Evolutionary conservation across 345 rosid genomes (phyloP).

Genomic region (Eucalyptus viminalis): DNA sequence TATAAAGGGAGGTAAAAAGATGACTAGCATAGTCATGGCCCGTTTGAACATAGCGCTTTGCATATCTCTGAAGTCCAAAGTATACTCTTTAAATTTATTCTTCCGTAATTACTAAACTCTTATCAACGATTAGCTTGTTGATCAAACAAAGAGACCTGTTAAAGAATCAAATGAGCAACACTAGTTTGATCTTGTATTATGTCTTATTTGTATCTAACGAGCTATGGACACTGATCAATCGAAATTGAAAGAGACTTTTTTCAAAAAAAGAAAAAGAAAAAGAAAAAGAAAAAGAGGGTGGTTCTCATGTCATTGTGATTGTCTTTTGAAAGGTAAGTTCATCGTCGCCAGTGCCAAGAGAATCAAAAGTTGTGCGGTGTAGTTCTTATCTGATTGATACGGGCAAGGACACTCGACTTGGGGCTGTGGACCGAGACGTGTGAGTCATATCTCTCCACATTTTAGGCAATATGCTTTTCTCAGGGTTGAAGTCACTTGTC

Average conservation of each 20-base stretch:
- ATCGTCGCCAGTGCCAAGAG: neutral
- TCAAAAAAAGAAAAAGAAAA: neutral
- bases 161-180: neutral
- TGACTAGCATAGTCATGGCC: neutral
- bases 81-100: neutral
- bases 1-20: neutral
- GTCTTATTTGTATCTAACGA: neutral
- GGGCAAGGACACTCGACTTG: neutral
- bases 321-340: neutral
- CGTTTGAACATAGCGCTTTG: neutral
- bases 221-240: rapidly evolving
- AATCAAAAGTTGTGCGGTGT: neutral
- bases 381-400: neutral
- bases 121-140: neutral
- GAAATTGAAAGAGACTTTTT: neutral
- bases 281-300: neutral
- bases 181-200: neutral
- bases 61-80: neutral
- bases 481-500: neutral
- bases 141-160: neutral
- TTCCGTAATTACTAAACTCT: neutral
- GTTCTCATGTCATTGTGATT: neutral
- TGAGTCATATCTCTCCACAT: neutral
- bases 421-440: neutral
- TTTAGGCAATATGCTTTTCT: neutral